Evolutionary conservation across 163 green algal species (phyloP).

Genomic region (Coccomyxa subellipsoidea): DNA sequence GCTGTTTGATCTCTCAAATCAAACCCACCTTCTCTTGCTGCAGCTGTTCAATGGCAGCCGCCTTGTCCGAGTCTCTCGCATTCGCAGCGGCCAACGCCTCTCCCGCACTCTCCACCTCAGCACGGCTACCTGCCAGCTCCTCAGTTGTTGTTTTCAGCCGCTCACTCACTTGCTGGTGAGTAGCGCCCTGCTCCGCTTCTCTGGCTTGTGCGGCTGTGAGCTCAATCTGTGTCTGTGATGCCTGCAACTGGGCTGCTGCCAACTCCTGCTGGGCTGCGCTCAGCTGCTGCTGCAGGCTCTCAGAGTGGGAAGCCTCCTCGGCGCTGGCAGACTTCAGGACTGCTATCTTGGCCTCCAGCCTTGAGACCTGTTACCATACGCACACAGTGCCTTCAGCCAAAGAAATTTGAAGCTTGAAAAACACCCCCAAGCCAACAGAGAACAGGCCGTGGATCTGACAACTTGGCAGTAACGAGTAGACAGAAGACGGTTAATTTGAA

Average conservation of each 20-base stretch:
- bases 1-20: too few species aligned
- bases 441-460: too few species aligned
- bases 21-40: not conserved
- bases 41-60: not conserved
- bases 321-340: not conserved
- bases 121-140: not conserved
- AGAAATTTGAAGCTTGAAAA: too few species aligned
- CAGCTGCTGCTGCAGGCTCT: conserved; percentile 25
- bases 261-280: conserved; percentile 4
- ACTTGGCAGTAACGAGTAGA: too few species aligned
- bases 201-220: not conserved
- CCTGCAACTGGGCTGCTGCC: not conserved
- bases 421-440: too few species aligned
- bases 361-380: not conserved
- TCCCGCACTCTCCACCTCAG: not conserved
- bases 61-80: not conserved
- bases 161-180: not conserved
- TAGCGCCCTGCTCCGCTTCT: not conserved
- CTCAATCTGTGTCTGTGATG: not conserved
- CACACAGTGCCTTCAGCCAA: too few species aligned
- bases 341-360: not conserved
- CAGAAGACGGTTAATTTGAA: too few species aligned
- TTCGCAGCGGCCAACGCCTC: not conserved
- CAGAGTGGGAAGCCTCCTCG: not conserved
- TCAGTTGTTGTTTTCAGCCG: too few species aligned